Conservation (phyloP, 768 basidiomycete species). For the Xanthoconium purpureum region DNA sequence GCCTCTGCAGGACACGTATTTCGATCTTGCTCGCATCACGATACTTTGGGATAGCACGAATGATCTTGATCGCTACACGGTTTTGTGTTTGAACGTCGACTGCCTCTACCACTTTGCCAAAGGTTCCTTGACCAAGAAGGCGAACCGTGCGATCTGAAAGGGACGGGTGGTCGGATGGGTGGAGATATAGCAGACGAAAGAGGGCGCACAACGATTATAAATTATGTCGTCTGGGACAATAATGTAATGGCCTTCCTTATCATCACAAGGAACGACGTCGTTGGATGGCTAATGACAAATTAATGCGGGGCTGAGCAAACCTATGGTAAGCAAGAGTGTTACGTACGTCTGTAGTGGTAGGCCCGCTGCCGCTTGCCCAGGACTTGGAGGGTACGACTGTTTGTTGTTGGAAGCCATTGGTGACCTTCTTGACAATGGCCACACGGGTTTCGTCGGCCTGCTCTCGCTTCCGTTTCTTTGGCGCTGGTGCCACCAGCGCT, state of each 20-base stretch:
- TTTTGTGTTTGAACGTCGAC: slow-evolving; percentile 71
- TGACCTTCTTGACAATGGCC: slow-evolving; percentile 61
- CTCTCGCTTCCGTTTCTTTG: slow-evolving; percentile 85
- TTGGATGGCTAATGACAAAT: slow-evolving; percentile 54
- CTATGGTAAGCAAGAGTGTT: slow-evolving; percentile 14
- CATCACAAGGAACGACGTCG: slow-evolving; percentile 76
- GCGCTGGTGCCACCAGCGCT: slow-evolving; percentile 61
- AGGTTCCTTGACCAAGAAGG: slow-evolving; percentile 94
- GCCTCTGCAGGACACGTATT: slow-evolving; percentile 88
- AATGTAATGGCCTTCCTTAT: slow-evolving; percentile 99
- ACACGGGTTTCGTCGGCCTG: slow-evolving; percentile 69
- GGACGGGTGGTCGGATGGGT: slow-evolving; percentile 13
- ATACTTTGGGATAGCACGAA: slow-evolving; percentile 97
- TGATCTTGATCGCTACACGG: slow-evolving; percentile 96
- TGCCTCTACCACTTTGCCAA: slow-evolving; percentile 97
- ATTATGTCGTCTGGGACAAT: slow-evolving; percentile 90
- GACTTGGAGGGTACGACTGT: slow-evolving; percentile 53
- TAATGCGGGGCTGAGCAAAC: slow-evolving; percentile 26
- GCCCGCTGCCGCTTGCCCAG: slow-evolving; percentile 65
- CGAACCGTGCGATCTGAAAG: slow-evolving; percentile 83
- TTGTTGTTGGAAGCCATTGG: slow-evolving; percentile 47
- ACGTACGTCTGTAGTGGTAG: slow-evolving; percentile 67
- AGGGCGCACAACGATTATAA: slow-evolving; percentile 69
- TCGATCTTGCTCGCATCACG: slow-evolving; percentile 99
- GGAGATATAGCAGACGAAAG: neutral